Conservation (phyloP, 345 rosid genomes). For the Capsella bursapastoris region DNA sequence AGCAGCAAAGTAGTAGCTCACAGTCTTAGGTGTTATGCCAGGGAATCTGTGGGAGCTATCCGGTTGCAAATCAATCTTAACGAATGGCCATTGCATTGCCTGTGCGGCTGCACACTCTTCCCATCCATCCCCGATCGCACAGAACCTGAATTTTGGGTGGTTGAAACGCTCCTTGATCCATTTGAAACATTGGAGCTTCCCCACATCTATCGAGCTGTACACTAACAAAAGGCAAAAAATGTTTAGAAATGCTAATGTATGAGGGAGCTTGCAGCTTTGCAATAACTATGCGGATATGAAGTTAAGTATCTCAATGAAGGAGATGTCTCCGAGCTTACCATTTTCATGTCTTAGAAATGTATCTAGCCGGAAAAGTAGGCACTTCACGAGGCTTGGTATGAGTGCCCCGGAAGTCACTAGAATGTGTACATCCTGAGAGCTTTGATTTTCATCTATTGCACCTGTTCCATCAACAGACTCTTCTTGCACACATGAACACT, state of each 20-base stretch:
- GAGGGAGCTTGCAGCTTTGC: neutral
- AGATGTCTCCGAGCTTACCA: slow-evolving; percentile 53
- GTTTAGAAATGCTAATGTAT: slow-evolving; percentile 15
- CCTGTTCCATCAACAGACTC: slow-evolving; percentile 42
- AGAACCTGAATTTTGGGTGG: slow-evolving; percentile 58
- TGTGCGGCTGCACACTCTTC: slow-evolving; percentile 91
- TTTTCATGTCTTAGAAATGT: slow-evolving; percentile 58
- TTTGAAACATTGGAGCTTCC: slow-evolving; percentile 74
- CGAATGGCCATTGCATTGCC: slow-evolving; percentile 85
- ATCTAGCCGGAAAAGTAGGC: slow-evolving; percentile 78
- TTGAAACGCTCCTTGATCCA: slow-evolving; percentile 70
- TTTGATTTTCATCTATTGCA: slow-evolving; percentile 30
- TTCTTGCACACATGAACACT: slow-evolving; percentile 61
- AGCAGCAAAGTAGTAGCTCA: slow-evolving; percentile 67
- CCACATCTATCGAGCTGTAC: slow-evolving; percentile 83
- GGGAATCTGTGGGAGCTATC: slow-evolving; percentile 75
- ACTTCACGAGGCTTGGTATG: slow-evolving; percentile 89
- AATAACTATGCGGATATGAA: slow-evolving; percentile 8
- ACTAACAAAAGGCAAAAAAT: slow-evolving; percentile 47
- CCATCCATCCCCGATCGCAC: slow-evolving; percentile 88
- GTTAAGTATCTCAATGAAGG: neutral
- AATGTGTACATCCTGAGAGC: slow-evolving; percentile 57
- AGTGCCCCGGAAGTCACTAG: slow-evolving; percentile 89
- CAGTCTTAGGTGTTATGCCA: slow-evolving; percentile 69
- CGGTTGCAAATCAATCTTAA: slow-evolving; percentile 71